phyloP scores from a whole-genome alignment of 2,329 filamentous ascomycete species.

The Dothiorella sarmentorum region DNA sequence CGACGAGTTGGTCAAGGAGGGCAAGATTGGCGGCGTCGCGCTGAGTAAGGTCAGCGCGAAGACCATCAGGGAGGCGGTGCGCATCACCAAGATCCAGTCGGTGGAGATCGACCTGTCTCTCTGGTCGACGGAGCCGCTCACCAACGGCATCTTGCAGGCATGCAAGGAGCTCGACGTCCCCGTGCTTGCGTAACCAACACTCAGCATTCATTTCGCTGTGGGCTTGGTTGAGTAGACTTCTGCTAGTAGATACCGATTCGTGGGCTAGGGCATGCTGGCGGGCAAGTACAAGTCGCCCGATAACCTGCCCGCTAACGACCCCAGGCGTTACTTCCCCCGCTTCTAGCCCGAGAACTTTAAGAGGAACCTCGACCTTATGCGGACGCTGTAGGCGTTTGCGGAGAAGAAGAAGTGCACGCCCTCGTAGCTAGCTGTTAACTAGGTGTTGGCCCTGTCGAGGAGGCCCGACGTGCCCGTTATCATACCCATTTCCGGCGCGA shows the following conservation, averaged over 20 bases:
- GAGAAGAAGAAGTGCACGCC: conserved; percentile 56
- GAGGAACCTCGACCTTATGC: conserved; percentile 61
- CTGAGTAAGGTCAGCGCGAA: conserved; percentile 46
- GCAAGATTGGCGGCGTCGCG: conserved; percentile 45
- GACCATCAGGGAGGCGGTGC: conserved; percentile 47
- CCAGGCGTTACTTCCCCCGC: conserved; percentile 50
- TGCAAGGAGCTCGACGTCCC: conserved; percentile 64
- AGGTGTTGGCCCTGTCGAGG: conserved; percentile 52
- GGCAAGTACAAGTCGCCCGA: conserved; percentile 45
- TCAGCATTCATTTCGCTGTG: conserved; percentile 29
- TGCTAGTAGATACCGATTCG: conserved; percentile 60
- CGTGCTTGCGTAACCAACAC: conserved; percentile 56
- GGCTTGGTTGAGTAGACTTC: background rate
- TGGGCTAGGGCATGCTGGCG: conserved; percentile 19
- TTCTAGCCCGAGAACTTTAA: conserved; percentile 63
- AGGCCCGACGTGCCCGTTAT: conserved; percentile 55
- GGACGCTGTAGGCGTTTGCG: conserved; percentile 58
- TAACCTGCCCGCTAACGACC: conserved; percentile 56
- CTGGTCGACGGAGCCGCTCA: conserved; percentile 54
- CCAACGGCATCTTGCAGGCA: conserved; percentile 57
- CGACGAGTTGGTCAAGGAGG: conserved; percentile 36
- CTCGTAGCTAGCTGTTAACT: conserved; percentile 65
- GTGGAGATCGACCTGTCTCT: conserved; percentile 61
- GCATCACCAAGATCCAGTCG: conserved; percentile 53
- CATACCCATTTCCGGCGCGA: conserved; percentile 66